A percentile compares a stretch with the other conserved stretches of the same genome.
These are phyloP conservation scores for Yarrowia sp. DNA, from an alignment of 805 yeast genomes.

Conservation along the genomic window DNA sequence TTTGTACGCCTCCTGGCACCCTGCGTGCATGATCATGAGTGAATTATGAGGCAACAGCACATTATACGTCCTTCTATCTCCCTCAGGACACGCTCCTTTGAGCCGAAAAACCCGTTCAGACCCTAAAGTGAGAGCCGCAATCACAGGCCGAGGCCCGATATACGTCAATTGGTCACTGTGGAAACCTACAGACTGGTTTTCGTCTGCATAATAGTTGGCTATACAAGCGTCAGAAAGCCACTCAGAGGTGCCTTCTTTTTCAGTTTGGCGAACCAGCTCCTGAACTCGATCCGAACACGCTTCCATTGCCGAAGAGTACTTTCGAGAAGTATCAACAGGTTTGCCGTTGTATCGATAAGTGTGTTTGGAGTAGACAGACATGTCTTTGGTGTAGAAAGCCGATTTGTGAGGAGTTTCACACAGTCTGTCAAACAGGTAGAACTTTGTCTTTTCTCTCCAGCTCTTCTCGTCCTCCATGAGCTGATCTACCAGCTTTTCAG, in stretches of 20 bases:
- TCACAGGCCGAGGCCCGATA: conserved; percentile 73
- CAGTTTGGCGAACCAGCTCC: conserved; percentile 53
- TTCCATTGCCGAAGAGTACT: conserved; percentile 54
- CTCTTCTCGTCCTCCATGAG: conserved; percentile 54
- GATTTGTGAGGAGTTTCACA: conserved; percentile 66
- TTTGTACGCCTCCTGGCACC: conserved; percentile 77
- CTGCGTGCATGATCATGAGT: conserved; percentile 74
- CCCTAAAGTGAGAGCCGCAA: conserved; percentile 74
- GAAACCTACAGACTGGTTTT: conserved; percentile 66
- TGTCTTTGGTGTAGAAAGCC: conserved; percentile 51
- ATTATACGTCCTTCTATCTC: conserved; percentile 53
- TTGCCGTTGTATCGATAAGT: conserved; percentile 53
- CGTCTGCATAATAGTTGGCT: conserved; percentile 61
- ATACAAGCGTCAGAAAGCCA: conserved; percentile 66
- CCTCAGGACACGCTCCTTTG: conserved; percentile 46
- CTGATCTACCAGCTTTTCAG: conserved; percentile 55
- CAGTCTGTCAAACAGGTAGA: conserved; percentile 67
- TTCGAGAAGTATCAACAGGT: conserved; percentile 45
- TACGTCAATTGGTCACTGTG: conserved; percentile 78
- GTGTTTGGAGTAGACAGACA: conserved; percentile 41
- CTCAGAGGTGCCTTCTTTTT: conserved; percentile 45
- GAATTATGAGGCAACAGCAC: conserved; percentile 76
- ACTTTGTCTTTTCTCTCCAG: conserved; percentile 55
- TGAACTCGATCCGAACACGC: conserved; percentile 54
- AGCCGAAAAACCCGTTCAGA: conserved; percentile 71